A percentile compares a stretch with the other conserved stretches of the same genome.
Evolutionary conservation across 306 rosid genomes (phyloP).

Genomic region (Quercus wislizeni): DNA sequence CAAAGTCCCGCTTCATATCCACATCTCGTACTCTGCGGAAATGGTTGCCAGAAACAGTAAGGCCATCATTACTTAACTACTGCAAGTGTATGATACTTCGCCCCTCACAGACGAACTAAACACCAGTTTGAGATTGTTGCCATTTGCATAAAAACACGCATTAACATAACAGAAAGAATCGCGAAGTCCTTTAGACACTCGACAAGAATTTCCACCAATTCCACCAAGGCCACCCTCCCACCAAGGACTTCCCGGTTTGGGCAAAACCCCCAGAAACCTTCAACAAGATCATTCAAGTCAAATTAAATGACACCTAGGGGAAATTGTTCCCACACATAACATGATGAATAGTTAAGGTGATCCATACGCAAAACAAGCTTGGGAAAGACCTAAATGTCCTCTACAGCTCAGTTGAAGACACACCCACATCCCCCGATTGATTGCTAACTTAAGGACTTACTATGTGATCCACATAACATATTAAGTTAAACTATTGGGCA

Average conservation of each 20-base stretch:
- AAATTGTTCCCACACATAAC: slow-evolving; percentile 49
- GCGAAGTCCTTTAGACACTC: slow-evolving; percentile 68
- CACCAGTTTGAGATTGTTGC: slow-evolving; percentile 92
- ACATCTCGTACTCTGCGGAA: slow-evolving; percentile 94
- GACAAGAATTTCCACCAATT: slow-evolving; percentile 78
- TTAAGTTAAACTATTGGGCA: background rate
- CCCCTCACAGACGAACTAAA: slow-evolving; percentile 81
- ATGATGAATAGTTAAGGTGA: slow-evolving; percentile 41
- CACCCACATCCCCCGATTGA: slow-evolving; percentile 25
- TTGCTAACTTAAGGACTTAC: slow-evolving; percentile 16
- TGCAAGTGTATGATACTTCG: slow-evolving; percentile 67
- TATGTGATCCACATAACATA: slow-evolving; percentile 1
- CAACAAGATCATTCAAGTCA: slow-evolving; percentile 87
- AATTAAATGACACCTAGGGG: slow-evolving; percentile 51
- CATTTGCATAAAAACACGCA: slow-evolving; percentile 84
- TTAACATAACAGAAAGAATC: slow-evolving; percentile 87
- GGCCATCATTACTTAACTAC: slow-evolving; percentile 89
- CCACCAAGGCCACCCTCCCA: slow-evolving; percentile 88
- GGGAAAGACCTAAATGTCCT: slow-evolving; percentile 37
- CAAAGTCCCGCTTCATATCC: slow-evolving; percentile 88
- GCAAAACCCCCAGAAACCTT: slow-evolving; percentile 80
- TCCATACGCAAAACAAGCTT: slow-evolving; percentile 47
- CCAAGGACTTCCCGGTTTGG: slow-evolving; percentile 79
- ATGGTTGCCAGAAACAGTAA: slow-evolving; percentile 87
- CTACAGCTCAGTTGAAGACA: slow-evolving; percentile 25